phyloP scores from a whole-genome alignment of 345 rosid species.

The Pugionium dolabratum region DNA sequence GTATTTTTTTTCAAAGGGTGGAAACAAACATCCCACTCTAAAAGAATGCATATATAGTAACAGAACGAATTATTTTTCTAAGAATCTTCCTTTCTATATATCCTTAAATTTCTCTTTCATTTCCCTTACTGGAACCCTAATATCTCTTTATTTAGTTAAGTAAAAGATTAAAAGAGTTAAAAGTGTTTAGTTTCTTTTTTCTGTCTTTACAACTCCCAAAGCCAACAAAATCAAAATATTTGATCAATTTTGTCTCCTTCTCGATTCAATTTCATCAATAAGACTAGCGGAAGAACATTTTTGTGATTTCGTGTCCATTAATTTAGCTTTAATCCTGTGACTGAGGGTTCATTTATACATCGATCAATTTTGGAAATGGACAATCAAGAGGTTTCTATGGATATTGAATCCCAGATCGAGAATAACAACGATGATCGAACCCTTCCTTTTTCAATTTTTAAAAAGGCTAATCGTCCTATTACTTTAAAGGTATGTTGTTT shows the following conservation, averaged over 20 bases:
- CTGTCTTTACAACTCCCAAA: constrained; percentile 23
- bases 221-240: constrained; percentile 8
- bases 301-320: neutral
- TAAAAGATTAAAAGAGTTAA: neutral
- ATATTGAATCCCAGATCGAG: constrained; percentile 43
- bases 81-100: constrained; percentile 34
- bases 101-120: constrained; percentile 36
- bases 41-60: constrained; percentile 33
- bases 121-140: constrained; percentile 41
- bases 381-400: constrained; percentile 34
- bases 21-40: constrained; percentile 40
- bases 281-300: neutral
- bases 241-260: constrained; percentile 1
- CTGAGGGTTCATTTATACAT: constrained; percentile 10
- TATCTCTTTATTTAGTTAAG: constrained; percentile 19
- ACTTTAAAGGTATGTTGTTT: constrained; percentile 43
- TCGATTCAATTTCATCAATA: neutral
- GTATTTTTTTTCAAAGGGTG: constrained; percentile 1
- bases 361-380: constrained; percentile 26
- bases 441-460: constrained; percentile 39
- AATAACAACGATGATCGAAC: constrained; percentile 22
- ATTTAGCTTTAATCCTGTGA: constrained; percentile 19
- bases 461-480: constrained; percentile 43
- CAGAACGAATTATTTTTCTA: constrained; percentile 27
- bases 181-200: constrained; percentile 14